phyloP scores from a whole-genome alignment of 2,329 filamentous ascomycete species.

The Paracamarosporium sp. region DNA sequence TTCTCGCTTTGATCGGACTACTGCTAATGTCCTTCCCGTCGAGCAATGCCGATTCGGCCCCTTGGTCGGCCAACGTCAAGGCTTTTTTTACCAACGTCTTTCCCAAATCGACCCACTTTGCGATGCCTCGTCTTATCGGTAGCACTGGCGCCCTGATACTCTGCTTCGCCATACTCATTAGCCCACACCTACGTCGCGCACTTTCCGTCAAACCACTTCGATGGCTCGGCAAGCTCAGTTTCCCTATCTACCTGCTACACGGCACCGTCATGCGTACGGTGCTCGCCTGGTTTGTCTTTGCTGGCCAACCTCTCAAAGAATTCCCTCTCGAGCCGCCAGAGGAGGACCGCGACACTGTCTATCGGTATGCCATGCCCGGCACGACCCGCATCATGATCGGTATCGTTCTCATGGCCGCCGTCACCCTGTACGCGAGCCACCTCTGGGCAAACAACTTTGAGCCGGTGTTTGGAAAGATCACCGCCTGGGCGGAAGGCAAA shows the following conservation, averaged over 20 bases:
- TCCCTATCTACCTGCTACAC: slow-evolving; percentile 4
- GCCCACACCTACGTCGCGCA: neutral
- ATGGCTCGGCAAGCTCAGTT: slow-evolving; percentile 6
- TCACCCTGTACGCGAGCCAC: slow-evolving; percentile 1
- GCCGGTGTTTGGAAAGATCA: slow-evolving; percentile 1
- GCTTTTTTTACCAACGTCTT: neutral
- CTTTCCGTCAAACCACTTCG: slow-evolving; percentile 1
- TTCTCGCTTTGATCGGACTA: neutral
- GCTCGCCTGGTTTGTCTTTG: slow-evolving; percentile 1
- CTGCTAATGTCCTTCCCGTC: neutral
- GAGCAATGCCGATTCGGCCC: neutral
- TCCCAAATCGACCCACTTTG: neutral
- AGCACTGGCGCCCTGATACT: slow-evolving; percentile 2
- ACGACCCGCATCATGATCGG: neutral
- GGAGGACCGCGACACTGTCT: neutral
- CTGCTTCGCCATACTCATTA: slow-evolving; percentile 3
- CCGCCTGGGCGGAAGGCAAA: slow-evolving; percentile 1
- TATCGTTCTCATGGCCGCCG: neutral
- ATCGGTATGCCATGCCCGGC: neutral
- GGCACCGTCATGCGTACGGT: slow-evolving; percentile 5
- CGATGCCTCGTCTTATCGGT: neutral
- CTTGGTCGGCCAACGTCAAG: neutral
- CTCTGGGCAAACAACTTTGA: slow-evolving; percentile 4
- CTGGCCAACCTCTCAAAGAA: neutral
- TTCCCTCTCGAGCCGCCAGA: neutral